A percentile compares a stretch with the other conserved stretches of the same genome.
Evolutionary conservation across 768 basidiomycete species (phyloP).

Genomic region (Obba rivulosa): DNA sequence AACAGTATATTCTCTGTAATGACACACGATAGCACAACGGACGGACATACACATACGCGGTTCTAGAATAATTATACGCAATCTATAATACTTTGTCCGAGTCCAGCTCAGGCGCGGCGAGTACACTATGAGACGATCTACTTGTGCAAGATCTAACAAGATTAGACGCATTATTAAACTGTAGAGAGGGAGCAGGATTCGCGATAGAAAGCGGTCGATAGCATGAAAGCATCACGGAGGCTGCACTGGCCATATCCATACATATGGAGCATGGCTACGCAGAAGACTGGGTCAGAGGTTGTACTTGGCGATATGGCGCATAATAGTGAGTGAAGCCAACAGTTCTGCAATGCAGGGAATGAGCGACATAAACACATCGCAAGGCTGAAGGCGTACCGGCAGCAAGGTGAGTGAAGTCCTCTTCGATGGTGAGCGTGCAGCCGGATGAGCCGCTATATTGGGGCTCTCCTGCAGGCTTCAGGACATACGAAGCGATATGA

Average conservation of each 20-base stretch:
- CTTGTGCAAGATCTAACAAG: too few species aligned
- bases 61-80: too few species aligned
- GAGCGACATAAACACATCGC: not conserved
- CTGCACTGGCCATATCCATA: not conserved
- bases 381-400: slow-evolving; percentile 38
- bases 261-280: not conserved
- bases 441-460: slow-evolving; percentile 51
- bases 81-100: too few species aligned
- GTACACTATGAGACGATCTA: too few species aligned
- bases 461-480: slow-evolving; percentile 51
- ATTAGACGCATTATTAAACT: not conserved
- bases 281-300: slow-evolving; percentile 27
- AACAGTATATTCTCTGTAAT: too few species aligned
- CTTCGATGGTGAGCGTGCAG: slow-evolving; percentile 59
- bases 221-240: not conserved
- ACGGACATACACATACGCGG: too few species aligned
- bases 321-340: slow-evolving; percentile 55
- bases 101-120: too few species aligned
- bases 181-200: not conserved
- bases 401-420: slow-evolving; percentile 49
- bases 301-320: slow-evolving; percentile 54
- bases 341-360: slow-evolving; percentile 36
- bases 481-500: slow-evolving; percentile 55
- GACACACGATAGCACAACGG: too few species aligned
- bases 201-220: not conserved